Evolutionary conservation across 495 filamentous ascomycete genomes (phyloP), one percentile per base, ranked within the genome.

Genomic region (Tuber magnatum): DNA sequence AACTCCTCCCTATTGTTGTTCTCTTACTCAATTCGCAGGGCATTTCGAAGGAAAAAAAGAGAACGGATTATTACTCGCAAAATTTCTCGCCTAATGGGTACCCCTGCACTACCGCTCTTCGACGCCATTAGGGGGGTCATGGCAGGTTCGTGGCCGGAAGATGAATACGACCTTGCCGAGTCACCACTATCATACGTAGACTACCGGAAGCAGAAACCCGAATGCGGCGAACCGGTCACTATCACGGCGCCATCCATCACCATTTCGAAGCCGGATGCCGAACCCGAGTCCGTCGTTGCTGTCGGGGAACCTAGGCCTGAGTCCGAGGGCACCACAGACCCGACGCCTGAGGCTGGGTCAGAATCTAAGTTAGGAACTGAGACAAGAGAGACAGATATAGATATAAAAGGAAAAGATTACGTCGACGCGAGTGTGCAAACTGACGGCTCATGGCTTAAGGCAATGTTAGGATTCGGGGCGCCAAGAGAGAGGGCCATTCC

Each of bases 71-170:
- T 35, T 20, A 35, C 35, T 65, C 56, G 14, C 56, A 65, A 65
- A 65, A 35, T 9, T 10, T 8, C n/a, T 56, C 51, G n/a, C 51
- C 51, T 65, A 65, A 65, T 65, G 56, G 56, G 35, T 28, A 35
- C 14, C 56, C 56, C 56, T 65, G 28, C 56, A 18, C 56, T 35
- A 65, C 77, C 77, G 22, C 77, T 79, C 71, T 79, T 78, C 44
- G 77, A 79, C 9, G 76, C 76, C 20, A 79, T 79, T 70, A 76
- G 77, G 42, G 77, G 75, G 28, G 71, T 79, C 40, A 71, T 79
- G 72, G 77, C 76, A 24, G 77, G 77, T n/a, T 61, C 77, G 8
- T 79, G 77, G 77, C 76, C 76, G 24, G 77, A 79, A 41, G 77
- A 79, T 70, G 77, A 79, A 41, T 79, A 79, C 44, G 77, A 79